phyloP scores from a whole-genome alignment of 176 grass and related monocot species.

The Eragrostis nindensis region DNA sequence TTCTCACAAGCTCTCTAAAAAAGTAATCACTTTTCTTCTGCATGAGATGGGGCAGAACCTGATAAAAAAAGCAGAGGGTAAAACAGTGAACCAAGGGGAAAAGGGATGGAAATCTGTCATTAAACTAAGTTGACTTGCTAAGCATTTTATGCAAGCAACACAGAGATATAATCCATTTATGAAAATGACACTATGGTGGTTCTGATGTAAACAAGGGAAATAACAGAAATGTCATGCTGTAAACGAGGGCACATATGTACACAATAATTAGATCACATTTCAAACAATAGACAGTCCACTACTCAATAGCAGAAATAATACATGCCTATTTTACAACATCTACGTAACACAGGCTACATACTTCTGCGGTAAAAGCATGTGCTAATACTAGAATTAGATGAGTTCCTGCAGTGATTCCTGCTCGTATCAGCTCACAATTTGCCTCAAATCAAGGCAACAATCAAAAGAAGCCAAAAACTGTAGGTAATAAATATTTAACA shows the following conservation, averaged over 20 bases:
- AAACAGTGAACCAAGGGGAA: slow-evolving; percentile 1
- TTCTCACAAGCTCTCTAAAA: slow-evolving; percentile 49
- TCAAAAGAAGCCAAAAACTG: background rate
- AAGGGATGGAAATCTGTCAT: background rate
- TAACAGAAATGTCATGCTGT: background rate
- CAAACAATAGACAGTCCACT: background rate
- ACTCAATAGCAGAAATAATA: background rate
- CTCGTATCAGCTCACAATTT: background rate
- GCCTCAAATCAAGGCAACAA: slow-evolving; percentile 2
- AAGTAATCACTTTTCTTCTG: slow-evolving; percentile 44
- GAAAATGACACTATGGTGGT: background rate
- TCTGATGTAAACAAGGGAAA: background rate
- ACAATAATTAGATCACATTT: background rate
- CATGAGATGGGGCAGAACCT: slow-evolving; percentile 64
- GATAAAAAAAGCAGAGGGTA: slow-evolving; percentile 22
- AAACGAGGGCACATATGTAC: background rate
- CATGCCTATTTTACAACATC: background rate
- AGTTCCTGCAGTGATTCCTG: background rate
- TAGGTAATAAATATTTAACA: background rate
- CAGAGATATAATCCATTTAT: slow-evolving; percentile 1
- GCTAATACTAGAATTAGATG: background rate
- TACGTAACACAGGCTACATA: background rate
- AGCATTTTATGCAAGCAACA: background rate
- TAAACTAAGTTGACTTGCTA: slow-evolving; percentile 3
- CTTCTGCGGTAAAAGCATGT: background rate